These are phyloP conservation scores for Kodamaea derodonti DNA, from an alignment of 1,139 yeast species.

Conservation along the genomic window DNA sequence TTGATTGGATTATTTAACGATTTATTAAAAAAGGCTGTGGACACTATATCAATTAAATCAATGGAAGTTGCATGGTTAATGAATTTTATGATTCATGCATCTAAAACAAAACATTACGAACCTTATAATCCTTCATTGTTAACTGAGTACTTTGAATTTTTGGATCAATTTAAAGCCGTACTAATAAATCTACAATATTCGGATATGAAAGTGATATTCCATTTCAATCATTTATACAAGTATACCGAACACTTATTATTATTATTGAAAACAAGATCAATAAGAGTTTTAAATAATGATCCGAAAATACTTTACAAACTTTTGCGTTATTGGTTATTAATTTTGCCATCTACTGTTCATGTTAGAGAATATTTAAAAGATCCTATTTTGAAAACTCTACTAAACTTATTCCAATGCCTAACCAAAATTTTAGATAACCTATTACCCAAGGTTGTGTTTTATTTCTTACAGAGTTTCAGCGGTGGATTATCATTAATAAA, in stretches of 20 bases:
- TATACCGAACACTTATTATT: slow-evolving; percentile 7
- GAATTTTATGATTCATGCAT: slow-evolving; percentile 20
- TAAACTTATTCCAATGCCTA: slow-evolving; percentile 18
- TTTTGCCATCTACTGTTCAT: slow-evolving; percentile 21
- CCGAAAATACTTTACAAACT: slow-evolving; percentile 16
- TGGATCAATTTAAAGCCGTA: slow-evolving; percentile 10
- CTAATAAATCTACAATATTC: slow-evolving; percentile 1
- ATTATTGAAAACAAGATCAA: slow-evolving; percentile 5
- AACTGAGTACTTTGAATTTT: slow-evolving; percentile 16
- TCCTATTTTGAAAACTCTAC: slow-evolving; percentile 17
- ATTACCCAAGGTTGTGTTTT: slow-evolving; percentile 22
- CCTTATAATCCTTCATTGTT: slow-evolving; percentile 18
- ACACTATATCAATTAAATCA: slow-evolving; percentile 1
- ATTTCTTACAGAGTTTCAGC: slow-evolving; percentile 22
- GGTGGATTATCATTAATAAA: slow-evolving; percentile 17
- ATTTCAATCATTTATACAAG: slow-evolving; percentile 12
- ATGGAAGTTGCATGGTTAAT: slow-evolving; percentile 16
- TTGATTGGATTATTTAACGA: slow-evolving; percentile 20
- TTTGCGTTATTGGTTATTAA: slow-evolving; percentile 25
- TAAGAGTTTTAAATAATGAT: slow-evolving; percentile 8
- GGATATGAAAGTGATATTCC: slow-evolving; percentile 9
- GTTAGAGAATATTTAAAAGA: slow-evolving; percentile 11
- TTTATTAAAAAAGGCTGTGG: slow-evolving; percentile 10
- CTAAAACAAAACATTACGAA: slow-evolving; percentile 21
- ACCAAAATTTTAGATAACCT: slow-evolving; percentile 20